Percentiles rank a stretch among this genome's conserved stretches.
These are phyloP conservation scores for Rutstroemia sp. DNA, from an alignment of 2,329 filamentous ascomycete species.

Conservation along the genomic window DNA sequence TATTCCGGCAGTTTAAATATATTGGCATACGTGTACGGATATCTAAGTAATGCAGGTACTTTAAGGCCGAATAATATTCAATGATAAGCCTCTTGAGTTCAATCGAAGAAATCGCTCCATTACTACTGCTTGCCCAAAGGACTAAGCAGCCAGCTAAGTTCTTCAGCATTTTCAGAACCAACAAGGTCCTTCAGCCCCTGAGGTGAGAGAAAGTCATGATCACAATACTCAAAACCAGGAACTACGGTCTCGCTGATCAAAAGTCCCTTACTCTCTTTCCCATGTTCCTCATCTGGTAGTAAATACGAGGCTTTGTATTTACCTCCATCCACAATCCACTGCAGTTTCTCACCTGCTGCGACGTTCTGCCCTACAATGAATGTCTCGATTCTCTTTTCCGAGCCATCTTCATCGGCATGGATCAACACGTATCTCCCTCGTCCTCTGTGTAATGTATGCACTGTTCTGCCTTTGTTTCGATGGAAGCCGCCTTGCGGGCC, in stretches of 20 bases:
- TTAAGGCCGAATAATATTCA: too few species aligned
- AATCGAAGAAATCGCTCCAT: not conserved
- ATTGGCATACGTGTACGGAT: too few species aligned
- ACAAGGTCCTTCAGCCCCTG: conserved; percentile 46
- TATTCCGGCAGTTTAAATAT: too few species aligned
- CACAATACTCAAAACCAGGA: conserved; percentile 59
- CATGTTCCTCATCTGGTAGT: conserved; percentile 37
- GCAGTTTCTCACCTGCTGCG: conserved; percentile 49
- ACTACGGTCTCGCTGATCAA: conserved; percentile 63
- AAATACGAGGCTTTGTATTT: conserved; percentile 60
- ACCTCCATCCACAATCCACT: conserved; percentile 63
- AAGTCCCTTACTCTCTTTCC: conserved; percentile 36
- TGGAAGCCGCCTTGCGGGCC: conserved; percentile 55
- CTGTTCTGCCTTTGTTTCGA: conserved; percentile 51
- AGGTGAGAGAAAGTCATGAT: conserved; percentile 57
- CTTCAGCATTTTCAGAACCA: conserved; percentile 39
- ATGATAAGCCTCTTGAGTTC: not conserved
- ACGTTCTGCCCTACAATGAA: conserved; percentile 57
- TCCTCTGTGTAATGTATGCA: conserved; percentile 59
- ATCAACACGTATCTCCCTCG: conserved; percentile 58
- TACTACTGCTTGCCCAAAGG: conserved; percentile 19
- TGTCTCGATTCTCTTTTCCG: conserved; percentile 46
- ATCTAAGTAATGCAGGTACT: too few species aligned
- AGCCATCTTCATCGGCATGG: conserved; percentile 42
- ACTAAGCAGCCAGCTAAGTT: conserved; percentile 41